Percentiles rank a stretch among this genome's conserved stretches.
These are phyloP conservation scores for Lentinus polychrous DNA, from an alignment of 1,284 basidiomycete species.

Conservation along the genomic window DNA sequence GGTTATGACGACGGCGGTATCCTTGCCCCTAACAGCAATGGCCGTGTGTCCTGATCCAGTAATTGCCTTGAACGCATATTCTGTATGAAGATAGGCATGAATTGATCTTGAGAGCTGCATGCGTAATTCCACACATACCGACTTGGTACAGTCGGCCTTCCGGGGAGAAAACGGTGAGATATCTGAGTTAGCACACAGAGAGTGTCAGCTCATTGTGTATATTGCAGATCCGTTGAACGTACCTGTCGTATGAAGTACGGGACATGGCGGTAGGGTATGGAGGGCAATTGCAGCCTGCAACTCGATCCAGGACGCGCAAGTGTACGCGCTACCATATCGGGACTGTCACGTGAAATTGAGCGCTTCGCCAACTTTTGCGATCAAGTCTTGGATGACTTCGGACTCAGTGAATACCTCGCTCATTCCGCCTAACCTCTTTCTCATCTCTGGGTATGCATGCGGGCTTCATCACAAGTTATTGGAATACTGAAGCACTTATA, in stretches of 20 bases:
- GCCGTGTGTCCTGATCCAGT: conserved; percentile 94
- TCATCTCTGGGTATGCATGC: too few species aligned
- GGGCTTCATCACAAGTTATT: too few species aligned
- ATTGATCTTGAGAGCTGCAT: neutral
- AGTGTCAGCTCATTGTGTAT: neutral
- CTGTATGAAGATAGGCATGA: conserved; percentile 33
- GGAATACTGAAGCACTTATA: too few species aligned
- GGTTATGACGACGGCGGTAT: conserved; percentile 92
- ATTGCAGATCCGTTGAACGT: conserved; percentile 4
- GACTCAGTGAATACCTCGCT: too few species aligned
- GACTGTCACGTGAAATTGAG: too few species aligned
- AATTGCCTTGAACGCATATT: conserved; percentile 99
- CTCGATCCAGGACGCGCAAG: conserved; percentile 24
- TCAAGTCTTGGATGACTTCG: too few species aligned
- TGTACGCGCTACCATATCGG: conserved; percentile 9
- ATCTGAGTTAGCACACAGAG: conserved; percentile 39
- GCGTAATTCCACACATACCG: conserved; percentile 48
- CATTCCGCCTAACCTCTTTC: too few species aligned
- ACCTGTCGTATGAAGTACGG: conserved; percentile 79
- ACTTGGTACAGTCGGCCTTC: conserved; percentile 97
- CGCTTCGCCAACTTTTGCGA: too few species aligned
- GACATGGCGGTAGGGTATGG: conserved; percentile 47
- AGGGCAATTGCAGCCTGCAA: conserved; percentile 10
- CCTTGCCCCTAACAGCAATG: conserved; percentile 88
- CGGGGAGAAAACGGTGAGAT: conserved; percentile 91